phyloP scores from a whole-genome alignment of 1,284 basidiomycete genomes.

The Stereum hirsutum region DNA sequence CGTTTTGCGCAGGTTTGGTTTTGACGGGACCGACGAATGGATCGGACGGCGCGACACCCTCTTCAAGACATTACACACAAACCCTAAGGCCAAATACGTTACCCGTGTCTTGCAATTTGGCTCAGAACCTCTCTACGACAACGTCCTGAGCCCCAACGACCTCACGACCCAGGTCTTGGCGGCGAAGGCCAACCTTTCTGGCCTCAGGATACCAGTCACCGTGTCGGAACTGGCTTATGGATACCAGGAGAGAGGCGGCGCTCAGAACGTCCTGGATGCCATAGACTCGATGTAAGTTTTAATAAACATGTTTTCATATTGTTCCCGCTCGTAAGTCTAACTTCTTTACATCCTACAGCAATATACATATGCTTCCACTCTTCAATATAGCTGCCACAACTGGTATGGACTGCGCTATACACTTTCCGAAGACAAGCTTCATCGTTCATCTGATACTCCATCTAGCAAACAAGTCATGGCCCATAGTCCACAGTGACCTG shows the following conservation, averaged over 20 bases:
- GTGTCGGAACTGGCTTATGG: slow-evolving; percentile 43
- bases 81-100: slow-evolving; percentile 59
- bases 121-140: slow-evolving; percentile 67
- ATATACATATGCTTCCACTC: slow-evolving; percentile 70
- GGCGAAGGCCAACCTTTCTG: slow-evolving; percentile 41
- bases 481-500: slow-evolving; percentile 41
- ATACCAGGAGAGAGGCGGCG: slow-evolving; percentile 41
- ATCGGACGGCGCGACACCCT: slow-evolving; percentile 44
- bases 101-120: slow-evolving; percentile 64
- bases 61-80: slow-evolving; percentile 45
- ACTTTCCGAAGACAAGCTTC: neutral
- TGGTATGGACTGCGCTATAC: slow-evolving; percentile 28
- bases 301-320: too few relatives aligned
- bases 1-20: slow-evolving; percentile 53
- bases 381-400: slow-evolving; percentile 51
- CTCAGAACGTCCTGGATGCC: slow-evolving; percentile 49
- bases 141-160: slow-evolving; percentile 37
- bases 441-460: neutral
- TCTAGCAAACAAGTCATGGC: slow-evolving; percentile 48
- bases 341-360: too few relatives aligned
- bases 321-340: too few relatives aligned
- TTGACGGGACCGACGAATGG: slow-evolving; percentile 47
- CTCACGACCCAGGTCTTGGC: slow-evolving; percentile 47
- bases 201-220: slow-evolving; percentile 56
- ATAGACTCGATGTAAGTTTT: slow-evolving; percentile 64